Conservation (phyloP, 176 grass and related monocot species). For the Puccinellia tenuiflora region DNA sequence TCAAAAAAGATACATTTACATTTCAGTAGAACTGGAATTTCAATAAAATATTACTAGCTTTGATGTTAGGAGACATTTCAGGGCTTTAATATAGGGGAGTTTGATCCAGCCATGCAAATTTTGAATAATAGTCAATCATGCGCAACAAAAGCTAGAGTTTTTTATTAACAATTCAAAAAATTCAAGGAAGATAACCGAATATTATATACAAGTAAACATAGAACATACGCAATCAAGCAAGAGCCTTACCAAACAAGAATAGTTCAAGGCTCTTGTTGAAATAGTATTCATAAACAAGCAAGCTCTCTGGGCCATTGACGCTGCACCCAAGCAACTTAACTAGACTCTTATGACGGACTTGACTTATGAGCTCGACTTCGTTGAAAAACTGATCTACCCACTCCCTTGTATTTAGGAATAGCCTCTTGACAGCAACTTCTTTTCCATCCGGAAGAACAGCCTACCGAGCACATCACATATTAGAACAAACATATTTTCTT, state of each 20-base stretch:
- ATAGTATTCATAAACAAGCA: slow-evolving; percentile 92
- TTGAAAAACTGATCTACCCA: slow-evolving; percentile 81
- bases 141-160: not conserved
- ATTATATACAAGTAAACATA: not conserved
- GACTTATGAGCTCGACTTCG: slow-evolving; percentile 80
- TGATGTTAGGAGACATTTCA: not conserved
- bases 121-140: not conserved
- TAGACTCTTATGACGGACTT: slow-evolving; percentile 77
- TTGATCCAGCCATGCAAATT: not conserved
- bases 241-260: slow-evolving; percentile 68
- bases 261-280: slow-evolving; percentile 74
- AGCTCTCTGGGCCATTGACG: slow-evolving; percentile 71
- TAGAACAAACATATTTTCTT: slow-evolving; percentile 9
- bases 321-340: slow-evolving; percentile 82
- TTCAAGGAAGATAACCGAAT: not conserved
- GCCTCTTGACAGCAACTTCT: slow-evolving; percentile 73
- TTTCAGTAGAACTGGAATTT: too few relatives aligned
- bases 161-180: not conserved
- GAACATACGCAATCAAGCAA: not conserved
- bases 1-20: not conserved
- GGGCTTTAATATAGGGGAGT: not conserved
- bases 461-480: slow-evolving; percentile 20
- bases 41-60: too few relatives aligned
- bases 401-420: slow-evolving; percentile 77
- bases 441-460: slow-evolving; percentile 73